phyloP scores from a whole-genome alignment of 768 basidiomycete species.

The Chalciporus chontae region DNA sequence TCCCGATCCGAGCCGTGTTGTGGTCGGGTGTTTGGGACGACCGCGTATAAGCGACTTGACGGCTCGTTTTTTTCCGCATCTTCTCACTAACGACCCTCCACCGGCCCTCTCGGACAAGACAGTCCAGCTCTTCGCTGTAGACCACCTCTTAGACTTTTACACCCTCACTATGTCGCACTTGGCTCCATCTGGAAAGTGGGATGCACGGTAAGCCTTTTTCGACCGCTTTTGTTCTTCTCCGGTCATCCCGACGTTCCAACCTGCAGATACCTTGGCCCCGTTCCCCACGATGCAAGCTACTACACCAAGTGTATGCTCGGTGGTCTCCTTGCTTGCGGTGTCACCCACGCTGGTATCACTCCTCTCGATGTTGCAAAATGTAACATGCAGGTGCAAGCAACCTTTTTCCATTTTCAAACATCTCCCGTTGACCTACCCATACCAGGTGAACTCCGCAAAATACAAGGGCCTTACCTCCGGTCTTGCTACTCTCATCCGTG shows the following conservation, averaged over 20 bases:
- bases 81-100: conserved; percentile 25
- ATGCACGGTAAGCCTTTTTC: conserved; percentile 53
- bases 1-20: conserved; percentile 14
- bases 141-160: conserved; percentile 29
- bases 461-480: conserved; percentile 64
- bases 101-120: conserved; percentile 26
- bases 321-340: conserved; percentile 81
- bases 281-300: conserved; percentile 72
- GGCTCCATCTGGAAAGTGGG: conserved; percentile 61
- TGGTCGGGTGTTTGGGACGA: conserved; percentile 5
- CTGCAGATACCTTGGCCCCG: conserved; percentile 62
- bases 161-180: conserved; percentile 48
- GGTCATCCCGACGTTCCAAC: conserved; percentile 3
- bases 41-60: not conserved
- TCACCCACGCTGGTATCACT: conserved; percentile 86
- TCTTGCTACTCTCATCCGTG: conserved; percentile 63
- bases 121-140: conserved; percentile 19
- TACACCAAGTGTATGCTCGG: conserved; percentile 87
- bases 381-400: conserved; percentile 75
- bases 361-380: conserved; percentile 88
- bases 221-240: not conserved
- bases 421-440: not conserved
- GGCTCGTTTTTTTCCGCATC: not conserved
- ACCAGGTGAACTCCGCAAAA: conserved; percentile 71
- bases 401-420: not conserved